These are phyloP conservation scores for Marchantia polymorpha DNA, from an alignment of 225 moss, liverwort and hornwort genomes.

Conservation along the genomic window DNA sequence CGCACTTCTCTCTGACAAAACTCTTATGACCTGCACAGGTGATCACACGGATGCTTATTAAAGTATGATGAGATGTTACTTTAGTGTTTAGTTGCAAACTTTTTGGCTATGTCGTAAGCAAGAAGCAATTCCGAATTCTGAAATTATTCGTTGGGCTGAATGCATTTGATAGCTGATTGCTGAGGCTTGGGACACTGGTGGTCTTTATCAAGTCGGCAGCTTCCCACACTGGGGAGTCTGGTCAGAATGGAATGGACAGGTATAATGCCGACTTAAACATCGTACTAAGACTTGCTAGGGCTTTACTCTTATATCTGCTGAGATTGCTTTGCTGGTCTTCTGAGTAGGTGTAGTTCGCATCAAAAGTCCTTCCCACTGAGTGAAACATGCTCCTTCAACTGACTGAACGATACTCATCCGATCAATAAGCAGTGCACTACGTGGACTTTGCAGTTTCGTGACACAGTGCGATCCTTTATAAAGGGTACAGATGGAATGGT, in stretches of 20 bases:
- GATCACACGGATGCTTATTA: background rate
- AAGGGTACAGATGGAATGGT: constrained; percentile 77
- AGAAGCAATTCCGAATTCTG: no score
- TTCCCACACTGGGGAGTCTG: constrained; percentile 96
- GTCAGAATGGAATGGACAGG: constrained; percentile 98
- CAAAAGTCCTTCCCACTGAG: background rate
- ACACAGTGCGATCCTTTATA: constrained; percentile 69
- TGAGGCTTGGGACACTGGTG: constrained; percentile 89
- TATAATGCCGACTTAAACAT: constrained; percentile 17
- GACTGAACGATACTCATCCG: background rate
- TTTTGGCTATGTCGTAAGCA: no score
- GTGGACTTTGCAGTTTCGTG: constrained; percentile 67
- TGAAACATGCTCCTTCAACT: background rate
- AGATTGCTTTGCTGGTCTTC: no score
- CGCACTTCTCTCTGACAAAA: background rate
- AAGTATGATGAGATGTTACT: background rate
- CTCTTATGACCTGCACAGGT: background rate
- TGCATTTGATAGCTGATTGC: constrained; percentile 58
- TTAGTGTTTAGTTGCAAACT: background rate
- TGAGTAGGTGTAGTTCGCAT: no score
- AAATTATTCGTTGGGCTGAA: background rate
- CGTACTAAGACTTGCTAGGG: no score
- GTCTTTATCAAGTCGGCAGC: constrained; percentile 85
- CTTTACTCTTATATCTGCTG: no score
- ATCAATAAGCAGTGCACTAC: background rate